phyloP scores from a whole-genome alignment of 163 green algal genomes.

The Scenedesmus sp. region DNA sequence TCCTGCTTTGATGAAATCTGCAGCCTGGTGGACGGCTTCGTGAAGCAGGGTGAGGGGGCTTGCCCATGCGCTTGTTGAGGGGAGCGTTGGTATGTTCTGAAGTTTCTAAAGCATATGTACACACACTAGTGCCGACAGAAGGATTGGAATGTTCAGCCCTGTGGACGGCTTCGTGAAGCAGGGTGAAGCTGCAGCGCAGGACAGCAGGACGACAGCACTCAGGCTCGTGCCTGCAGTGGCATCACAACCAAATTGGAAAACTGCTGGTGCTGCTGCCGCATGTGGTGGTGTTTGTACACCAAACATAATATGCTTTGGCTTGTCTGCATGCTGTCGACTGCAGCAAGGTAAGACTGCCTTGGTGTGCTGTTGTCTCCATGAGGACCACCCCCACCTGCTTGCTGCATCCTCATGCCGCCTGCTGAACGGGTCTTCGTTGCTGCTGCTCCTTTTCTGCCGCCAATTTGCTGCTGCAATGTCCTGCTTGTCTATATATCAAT shows the following conservation, averaged over 20 bases:
- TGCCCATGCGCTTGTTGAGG: no score
- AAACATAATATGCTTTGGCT: no score
- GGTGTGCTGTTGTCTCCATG: not conserved
- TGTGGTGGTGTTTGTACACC: no score
- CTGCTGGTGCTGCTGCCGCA: no score
- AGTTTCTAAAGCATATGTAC: not conserved
- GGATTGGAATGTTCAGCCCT: not conserved
- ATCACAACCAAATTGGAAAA: no score
- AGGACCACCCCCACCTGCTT: not conserved
- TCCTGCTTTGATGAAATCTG: conserved; percentile 54
- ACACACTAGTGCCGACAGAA: not conserved
- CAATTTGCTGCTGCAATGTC: not conserved
- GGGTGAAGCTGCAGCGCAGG: no score
- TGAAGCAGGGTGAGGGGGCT: conserved; percentile 36
- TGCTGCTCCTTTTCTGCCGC: not conserved
- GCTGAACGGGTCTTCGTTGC: not conserved
- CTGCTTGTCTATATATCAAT: not conserved
- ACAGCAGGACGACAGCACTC: no score
- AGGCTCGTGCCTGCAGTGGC: no score
- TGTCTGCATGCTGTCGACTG: no score
- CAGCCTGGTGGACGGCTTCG: conserved; percentile 59
- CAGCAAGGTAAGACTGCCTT: no score
- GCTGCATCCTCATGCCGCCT: not conserved
- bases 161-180: not conserved
- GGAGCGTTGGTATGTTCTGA: not conserved